A percentile compares a stretch with the other conserved stretches of the same genome.
phyloP scores from a whole-genome alignment of 1,284 basidiomycete species.

The Ceratobasidium sp. region DNA sequence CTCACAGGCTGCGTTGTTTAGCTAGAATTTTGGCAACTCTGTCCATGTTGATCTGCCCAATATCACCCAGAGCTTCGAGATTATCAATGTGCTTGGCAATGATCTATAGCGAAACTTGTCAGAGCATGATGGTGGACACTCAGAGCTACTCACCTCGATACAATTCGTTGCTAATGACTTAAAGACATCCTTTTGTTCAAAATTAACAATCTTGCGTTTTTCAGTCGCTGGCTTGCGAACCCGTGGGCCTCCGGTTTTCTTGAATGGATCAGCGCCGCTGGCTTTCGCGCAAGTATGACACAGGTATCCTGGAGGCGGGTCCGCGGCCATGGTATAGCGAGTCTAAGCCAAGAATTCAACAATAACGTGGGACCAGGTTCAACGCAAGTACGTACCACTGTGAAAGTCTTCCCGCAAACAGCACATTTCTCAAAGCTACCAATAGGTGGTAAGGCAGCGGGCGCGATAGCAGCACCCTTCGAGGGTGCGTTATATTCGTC shows the following conservation, averaged over 20 bases:
- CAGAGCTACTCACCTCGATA: constrained; percentile 69
- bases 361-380: not conserved
- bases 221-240: constrained; percentile 74
- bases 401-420: constrained; percentile 86
- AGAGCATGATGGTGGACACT: not conserved
- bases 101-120: constrained; percentile 64
- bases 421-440: constrained; percentile 88
- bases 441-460: constrained; percentile 70
- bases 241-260: constrained; percentile 72
- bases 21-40: constrained; percentile 87
- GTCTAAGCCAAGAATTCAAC: constrained; percentile 66
- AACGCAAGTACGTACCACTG: constrained; percentile 74
- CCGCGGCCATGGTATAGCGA: constrained; percentile 81
- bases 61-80: constrained; percentile 90
- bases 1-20: constrained; percentile 87
- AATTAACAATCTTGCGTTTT: constrained; percentile 73
- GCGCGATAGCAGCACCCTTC: constrained; percentile 51
- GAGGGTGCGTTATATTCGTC: constrained; percentile 73
- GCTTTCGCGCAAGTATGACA: constrained; percentile 85
- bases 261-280: constrained; percentile 84
- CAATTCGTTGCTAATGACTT: constrained; percentile 81
- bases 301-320: constrained; percentile 77
- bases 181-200: constrained; percentile 75
- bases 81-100: constrained; percentile 90
- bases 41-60: constrained; percentile 84